phyloP scores from a whole-genome alignment of 495 filamentous ascomycete species.

The Oidiodendron maius region DNA sequence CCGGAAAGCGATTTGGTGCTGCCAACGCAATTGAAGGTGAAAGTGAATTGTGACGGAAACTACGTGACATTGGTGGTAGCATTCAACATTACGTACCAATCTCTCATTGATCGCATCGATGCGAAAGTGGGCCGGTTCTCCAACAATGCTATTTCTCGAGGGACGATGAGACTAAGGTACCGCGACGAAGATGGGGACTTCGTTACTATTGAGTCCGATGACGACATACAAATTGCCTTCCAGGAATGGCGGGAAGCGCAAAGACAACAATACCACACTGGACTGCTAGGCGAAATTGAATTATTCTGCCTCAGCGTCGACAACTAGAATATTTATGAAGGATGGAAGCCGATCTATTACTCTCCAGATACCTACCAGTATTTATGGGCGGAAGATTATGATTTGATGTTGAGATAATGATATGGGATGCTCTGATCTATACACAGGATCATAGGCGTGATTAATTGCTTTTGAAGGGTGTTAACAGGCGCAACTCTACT shows the following conservation, averaged over 20 bases:
- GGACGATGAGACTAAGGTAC: conserved; percentile 78
- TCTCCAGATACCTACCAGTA: conserved; percentile 3
- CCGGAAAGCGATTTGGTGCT: conserved; percentile 48
- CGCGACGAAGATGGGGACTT: conserved; percentile 89
- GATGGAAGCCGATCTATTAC: neutral
- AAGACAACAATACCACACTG: conserved; percentile 53
- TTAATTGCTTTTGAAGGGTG: conserved; percentile 9
- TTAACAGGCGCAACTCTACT: conserved; percentile 11
- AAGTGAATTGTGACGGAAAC: conserved; percentile 74
- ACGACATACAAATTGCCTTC: conserved; percentile 91
- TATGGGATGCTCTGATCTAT: conserved; percentile 6
- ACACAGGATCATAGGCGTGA: conserved; percentile 8
- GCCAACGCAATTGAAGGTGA: conserved; percentile 86
- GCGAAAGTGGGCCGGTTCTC: conserved; percentile 83
- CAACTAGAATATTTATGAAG: conserved; percentile 11
- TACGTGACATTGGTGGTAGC: conserved; percentile 90
- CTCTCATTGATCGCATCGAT: conserved; percentile 93
- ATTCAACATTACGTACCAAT: conserved; percentile 88
- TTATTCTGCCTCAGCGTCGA: conserved; percentile 49
- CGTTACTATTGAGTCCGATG: conserved; percentile 88
- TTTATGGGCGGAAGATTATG: conserved; percentile 15
- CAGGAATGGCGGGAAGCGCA: conserved; percentile 82
- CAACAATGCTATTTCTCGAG: conserved; percentile 68
- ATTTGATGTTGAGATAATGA: conserved; percentile 22
- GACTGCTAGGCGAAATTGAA: conserved; percentile 77